A percentile compares a stretch with the other conserved stretches of the same genome.
phyloP scores from a whole-genome alignment of 163 green algal species.

The Scenedesmus sp. region DNA sequence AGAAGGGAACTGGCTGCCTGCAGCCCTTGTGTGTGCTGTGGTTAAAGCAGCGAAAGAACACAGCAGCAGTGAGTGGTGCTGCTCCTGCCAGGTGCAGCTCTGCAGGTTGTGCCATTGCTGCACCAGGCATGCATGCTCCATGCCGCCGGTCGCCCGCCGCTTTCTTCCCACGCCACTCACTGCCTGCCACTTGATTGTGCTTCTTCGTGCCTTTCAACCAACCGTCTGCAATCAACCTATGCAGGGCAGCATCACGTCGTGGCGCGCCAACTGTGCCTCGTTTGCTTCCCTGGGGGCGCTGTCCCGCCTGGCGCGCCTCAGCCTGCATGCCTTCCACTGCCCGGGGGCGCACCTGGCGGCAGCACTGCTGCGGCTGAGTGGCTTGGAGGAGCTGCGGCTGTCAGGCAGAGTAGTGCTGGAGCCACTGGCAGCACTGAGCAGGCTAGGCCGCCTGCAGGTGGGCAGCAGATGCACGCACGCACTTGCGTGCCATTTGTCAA shows the following conservation, averaged over 20 bases:
- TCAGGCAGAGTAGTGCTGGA: conserved; percentile 40
- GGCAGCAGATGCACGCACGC: neutral
- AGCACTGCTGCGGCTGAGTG: neutral
- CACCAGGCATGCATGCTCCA: neutral
- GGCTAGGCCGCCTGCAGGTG: neutral
- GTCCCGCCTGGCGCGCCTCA: neutral
- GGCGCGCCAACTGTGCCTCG: conserved; percentile 33
- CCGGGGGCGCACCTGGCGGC: neutral
- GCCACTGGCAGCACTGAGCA: neutral
- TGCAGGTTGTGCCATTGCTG: neutral
- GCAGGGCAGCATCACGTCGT: conserved; percentile 43
- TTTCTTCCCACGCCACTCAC: neutral
- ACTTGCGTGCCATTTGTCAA: neutral
- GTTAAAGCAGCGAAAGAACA: neutral
- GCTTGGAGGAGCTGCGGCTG: conserved; percentile 17
- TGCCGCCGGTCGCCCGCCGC: neutral
- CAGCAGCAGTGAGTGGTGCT: neutral
- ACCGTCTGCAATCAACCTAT: neutral
- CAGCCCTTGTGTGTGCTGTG: neutral
- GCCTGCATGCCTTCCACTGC: conserved; percentile 47
- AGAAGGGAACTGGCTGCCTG: neutral
- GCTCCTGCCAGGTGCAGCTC: neutral
- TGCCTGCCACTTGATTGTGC: too few species aligned
- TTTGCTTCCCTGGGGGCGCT: neutral
- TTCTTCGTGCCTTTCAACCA: neutral